Evolutionary conservation across 2,329 filamentous ascomycete genomes (phyloP).

Genomic region (Alternaria triticina): DNA sequence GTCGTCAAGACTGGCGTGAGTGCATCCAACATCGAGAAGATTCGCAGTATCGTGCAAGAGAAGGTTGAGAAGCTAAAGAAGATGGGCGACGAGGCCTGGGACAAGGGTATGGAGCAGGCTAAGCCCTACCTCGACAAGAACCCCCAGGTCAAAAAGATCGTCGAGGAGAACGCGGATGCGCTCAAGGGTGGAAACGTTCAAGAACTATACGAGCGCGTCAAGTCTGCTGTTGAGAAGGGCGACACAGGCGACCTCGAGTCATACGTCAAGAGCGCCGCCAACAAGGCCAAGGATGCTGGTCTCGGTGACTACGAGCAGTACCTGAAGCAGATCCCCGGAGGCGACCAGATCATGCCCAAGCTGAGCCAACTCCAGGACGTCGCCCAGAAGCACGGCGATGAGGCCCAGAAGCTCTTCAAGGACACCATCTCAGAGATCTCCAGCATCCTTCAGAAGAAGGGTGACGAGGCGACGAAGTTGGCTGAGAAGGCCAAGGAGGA

Average conservation of each 20-base stretch:
- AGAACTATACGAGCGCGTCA: constrained; percentile 69
- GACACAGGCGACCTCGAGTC: constrained; percentile 65
- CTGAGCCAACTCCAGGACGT: constrained; percentile 69
- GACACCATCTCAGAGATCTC: constrained; percentile 57
- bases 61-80: constrained; percentile 71
- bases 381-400: constrained; percentile 70
- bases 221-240: constrained; percentile 66
- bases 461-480: constrained; percentile 39
- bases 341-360: constrained; percentile 69
- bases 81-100: constrained; percentile 74
- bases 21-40: constrained; percentile 60
- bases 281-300: constrained; percentile 63
- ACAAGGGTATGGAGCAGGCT: constrained; percentile 72
- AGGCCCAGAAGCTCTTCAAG: constrained; percentile 72
- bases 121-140: constrained; percentile 78
- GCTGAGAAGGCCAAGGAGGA: constrained; percentile 46
- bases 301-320: constrained; percentile 65
- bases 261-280: constrained; percentile 65
- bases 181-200: constrained; percentile 71
- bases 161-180: constrained; percentile 72
- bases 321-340: constrained; percentile 69
- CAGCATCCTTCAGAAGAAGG: constrained; percentile 44
- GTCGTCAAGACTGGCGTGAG: constrained; percentile 68
- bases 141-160: constrained; percentile 73
- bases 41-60: constrained; percentile 70